phyloP scores from a whole-genome alignment of 768 basidiomycete species.

The Paxillus involutus region DNA sequence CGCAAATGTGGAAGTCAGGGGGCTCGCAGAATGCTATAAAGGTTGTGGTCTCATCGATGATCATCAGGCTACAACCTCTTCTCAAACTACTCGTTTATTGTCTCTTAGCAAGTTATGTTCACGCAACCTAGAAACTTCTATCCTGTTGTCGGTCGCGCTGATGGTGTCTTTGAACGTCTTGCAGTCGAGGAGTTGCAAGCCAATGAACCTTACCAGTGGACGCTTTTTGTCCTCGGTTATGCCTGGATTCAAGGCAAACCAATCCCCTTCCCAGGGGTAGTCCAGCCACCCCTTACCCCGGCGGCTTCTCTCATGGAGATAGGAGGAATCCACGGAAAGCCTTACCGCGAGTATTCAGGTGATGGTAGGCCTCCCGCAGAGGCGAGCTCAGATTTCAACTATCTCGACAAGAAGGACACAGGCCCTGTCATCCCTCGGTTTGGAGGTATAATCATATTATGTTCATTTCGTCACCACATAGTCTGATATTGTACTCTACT shows the following conservation, averaged over 20 bases:
- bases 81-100: no score
- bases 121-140: slow-evolving; percentile 3
- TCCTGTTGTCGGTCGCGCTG: slow-evolving; percentile 14
- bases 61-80: no score
- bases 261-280: slow-evolving; percentile 5
- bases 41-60: no score
- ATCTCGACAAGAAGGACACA: slow-evolving; percentile 23
- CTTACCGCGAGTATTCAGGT: slow-evolving; percentile 24
- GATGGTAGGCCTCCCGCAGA: slow-evolving; percentile 17
- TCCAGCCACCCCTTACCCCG: slow-evolving; percentile 7
- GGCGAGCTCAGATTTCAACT: slow-evolving; percentile 13
- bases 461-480: neutral
- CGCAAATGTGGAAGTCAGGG: no score
- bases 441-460: slow-evolving; percentile 17
- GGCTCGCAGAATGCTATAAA: no score
- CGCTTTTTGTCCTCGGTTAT: slow-evolving; percentile 17
- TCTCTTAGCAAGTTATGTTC: no score
- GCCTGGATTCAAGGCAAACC: neutral
- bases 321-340: slow-evolving; percentile 23
- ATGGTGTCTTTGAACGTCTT: slow-evolving; percentile 7
- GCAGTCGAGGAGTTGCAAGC: slow-evolving; percentile 6
- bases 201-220: slow-evolving; percentile 11
- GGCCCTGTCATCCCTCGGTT: slow-evolving; percentile 24
- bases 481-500: neutral
- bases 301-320: slow-evolving; percentile 22